Percentiles rank a stretch among this genome's conserved stretches.
Conservation (phyloP, 2,329 filamentous ascomycete species). For the Stagonosporopsis tanaceti region DNA sequence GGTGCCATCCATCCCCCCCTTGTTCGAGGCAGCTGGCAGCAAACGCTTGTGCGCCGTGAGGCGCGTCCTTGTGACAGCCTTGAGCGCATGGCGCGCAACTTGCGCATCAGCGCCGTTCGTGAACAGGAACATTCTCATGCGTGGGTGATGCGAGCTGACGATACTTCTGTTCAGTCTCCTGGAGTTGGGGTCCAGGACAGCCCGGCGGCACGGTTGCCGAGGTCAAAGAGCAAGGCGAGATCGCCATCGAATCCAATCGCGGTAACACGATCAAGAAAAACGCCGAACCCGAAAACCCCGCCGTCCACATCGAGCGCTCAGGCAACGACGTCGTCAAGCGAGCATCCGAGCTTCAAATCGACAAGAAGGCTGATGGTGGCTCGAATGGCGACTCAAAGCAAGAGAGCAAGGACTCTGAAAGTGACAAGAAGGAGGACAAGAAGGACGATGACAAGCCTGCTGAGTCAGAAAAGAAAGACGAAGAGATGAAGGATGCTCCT, state of each 20-base stretch:
- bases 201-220: conserved; percentile 65
- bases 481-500: conserved; percentile 43
- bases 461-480: conserved; percentile 49
- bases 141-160: background rate
- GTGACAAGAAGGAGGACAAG: conserved; percentile 46
- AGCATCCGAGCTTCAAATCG: conserved; percentile 66
- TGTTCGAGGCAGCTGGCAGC: background rate
- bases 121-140: background rate
- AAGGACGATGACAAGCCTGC: conserved; percentile 32
- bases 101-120: conserved; percentile 24
- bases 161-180: conserved; percentile 62
- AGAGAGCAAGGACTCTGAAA: conserved; percentile 35
- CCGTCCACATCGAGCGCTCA: conserved; percentile 64
- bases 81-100: conserved; percentile 15
- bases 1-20: background rate
- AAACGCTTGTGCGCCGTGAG: background rate
- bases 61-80: conserved; percentile 8
- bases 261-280: conserved; percentile 72
- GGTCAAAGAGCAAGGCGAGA: conserved; percentile 66
- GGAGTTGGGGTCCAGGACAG: conserved; percentile 65
- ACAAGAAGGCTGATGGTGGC: conserved; percentile 52
- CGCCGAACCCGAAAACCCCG: conserved; percentile 67
- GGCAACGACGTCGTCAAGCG: conserved; percentile 73
- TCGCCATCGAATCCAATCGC: conserved; percentile 67
- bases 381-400: conserved; percentile 47